phyloP scores from a whole-genome alignment of 208 protist species.

The Acanthamoeba castellanii region DNA sequence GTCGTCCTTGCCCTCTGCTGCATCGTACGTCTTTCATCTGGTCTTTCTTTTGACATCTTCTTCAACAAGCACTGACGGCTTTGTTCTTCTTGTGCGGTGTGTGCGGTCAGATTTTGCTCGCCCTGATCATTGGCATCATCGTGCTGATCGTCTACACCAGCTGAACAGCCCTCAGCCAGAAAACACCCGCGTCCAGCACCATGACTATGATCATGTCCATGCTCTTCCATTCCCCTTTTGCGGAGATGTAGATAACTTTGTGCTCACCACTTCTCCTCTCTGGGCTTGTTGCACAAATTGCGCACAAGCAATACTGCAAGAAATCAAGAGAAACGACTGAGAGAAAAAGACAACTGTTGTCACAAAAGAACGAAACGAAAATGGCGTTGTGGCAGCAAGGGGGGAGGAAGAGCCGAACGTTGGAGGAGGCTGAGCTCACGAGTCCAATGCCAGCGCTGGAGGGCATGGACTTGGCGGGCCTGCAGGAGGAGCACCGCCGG shows the following conservation, averaged over 20 bases:
- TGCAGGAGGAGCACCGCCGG: slow-evolving; percentile 52
- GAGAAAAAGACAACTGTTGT: too few relatives aligned
- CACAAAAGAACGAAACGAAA: neutral
- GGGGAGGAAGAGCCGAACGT: neutral
- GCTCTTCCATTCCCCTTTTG: too few relatives aligned
- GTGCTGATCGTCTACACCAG: neutral
- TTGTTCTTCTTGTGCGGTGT: neutral
- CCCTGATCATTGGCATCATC: slow-evolving; percentile 46
- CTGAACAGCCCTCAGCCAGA: neutral
- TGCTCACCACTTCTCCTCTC: too few relatives aligned
- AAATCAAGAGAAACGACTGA: neutral
- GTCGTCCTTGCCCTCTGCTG: neutral
- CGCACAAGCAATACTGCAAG: neutral
- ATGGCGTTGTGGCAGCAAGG: neutral
- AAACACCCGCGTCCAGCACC: neutral
- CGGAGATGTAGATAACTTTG: too few relatives aligned
- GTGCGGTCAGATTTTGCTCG: slow-evolving; percentile 4
- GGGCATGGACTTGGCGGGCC: neutral
- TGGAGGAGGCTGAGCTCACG: neutral
- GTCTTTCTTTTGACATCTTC: neutral
- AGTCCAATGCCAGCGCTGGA: neutral
- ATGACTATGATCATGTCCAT: too few relatives aligned
- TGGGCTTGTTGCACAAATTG: too few relatives aligned
- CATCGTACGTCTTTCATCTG: neutral
- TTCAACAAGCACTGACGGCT: neutral